phyloP scores from a whole-genome alignment of 192 early-diverging fungal genomes.

The Paraglomus brasilianum region DNA sequence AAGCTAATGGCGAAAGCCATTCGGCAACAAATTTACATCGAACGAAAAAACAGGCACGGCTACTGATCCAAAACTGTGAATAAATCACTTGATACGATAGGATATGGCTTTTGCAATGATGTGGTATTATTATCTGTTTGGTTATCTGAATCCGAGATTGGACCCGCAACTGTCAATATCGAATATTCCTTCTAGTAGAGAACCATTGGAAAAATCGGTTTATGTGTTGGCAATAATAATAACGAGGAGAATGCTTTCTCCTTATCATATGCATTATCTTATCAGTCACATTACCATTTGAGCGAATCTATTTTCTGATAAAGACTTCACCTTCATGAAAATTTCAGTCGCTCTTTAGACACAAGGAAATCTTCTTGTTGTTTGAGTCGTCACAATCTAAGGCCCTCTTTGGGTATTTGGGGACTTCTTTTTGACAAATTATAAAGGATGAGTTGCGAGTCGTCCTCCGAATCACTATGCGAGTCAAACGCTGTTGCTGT shows the following conservation, averaged over 20 bases:
- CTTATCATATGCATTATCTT: background rate
- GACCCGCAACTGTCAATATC: background rate
- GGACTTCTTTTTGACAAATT: no score
- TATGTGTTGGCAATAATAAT: background rate
- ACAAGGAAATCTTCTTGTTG: slow-evolving; percentile 8
- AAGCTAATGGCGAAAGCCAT: no score
- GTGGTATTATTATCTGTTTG: background rate
- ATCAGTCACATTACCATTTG: background rate
- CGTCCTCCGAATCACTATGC: no score
- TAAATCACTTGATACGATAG: no score
- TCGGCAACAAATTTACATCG: no score
- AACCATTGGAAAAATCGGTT: no score
- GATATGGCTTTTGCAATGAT: slow-evolving; percentile 60
- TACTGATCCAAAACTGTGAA: no score
- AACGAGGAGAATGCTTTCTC: background rate
- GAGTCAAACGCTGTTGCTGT: no score
- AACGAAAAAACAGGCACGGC: no score
- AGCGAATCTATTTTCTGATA: background rate
- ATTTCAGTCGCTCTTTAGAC: background rate
- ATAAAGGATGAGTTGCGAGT: no score
- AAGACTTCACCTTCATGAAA: slow-evolving; percentile 8
- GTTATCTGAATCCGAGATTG: background rate
- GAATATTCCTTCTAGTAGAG: no score
- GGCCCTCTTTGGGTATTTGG: no score
- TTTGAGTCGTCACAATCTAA: background rate